phyloP scores from a whole-genome alignment of 805 yeast genomes.

The Dipodascopsis uninucleata region DNA sequence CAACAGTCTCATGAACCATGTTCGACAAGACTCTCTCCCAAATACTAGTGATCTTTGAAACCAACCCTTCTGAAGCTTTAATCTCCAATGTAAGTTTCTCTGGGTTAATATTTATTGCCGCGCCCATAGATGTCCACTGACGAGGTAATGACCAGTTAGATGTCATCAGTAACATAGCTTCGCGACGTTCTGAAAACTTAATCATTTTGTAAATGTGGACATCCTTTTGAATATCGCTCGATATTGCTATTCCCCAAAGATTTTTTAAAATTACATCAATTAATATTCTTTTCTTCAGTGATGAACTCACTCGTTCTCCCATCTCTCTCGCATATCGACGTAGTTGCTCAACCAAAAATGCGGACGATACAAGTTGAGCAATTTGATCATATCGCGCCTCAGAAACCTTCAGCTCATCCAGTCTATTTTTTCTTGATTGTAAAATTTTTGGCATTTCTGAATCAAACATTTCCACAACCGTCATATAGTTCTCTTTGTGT shows the following conservation, averaged over 20 bases:
- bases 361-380: constrained; percentile 1
- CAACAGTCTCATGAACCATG: constrained; percentile 3
- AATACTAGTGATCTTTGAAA: constrained; percentile 3
- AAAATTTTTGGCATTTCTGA: no score
- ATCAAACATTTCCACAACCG: background rate
- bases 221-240: constrained; percentile 13
- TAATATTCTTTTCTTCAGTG: background rate
- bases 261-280: constrained; percentile 6
- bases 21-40: constrained; percentile 4
- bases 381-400: constrained; percentile 8
- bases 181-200: constrained; percentile 7
- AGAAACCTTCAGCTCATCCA: no score
- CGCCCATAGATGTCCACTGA: constrained; percentile 6
- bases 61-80: constrained; percentile 2
- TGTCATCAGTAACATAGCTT: constrained; percentile 8
- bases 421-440: no score
- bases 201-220: constrained; percentile 5
- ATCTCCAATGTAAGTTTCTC: constrained; percentile 2
- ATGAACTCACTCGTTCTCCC: background rate
- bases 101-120: constrained; percentile 6
- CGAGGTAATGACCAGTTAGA: constrained; percentile 10
- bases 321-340: background rate
- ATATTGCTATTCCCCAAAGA: constrained; percentile 16
- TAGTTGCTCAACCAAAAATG: constrained; percentile 12
- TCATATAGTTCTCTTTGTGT: no score